A percentile compares a stretch with the other conserved stretches of the same genome.
Conservation (phyloP, 2,329 filamentous ascomycete species). For the Penicillium sp. region DNA sequence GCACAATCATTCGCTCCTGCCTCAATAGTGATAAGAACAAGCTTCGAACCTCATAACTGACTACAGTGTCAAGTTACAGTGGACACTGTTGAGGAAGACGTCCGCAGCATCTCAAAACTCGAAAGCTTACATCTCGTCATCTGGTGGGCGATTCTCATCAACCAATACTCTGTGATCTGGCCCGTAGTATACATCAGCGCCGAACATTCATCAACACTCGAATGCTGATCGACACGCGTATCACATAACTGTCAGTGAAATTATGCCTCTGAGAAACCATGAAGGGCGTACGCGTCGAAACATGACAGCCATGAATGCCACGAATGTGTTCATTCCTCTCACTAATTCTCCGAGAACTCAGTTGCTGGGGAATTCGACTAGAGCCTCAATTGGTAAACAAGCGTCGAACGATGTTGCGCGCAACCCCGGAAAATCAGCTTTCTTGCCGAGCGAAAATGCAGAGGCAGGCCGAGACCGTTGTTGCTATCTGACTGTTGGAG, state of each 20-base stretch:
- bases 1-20: constrained; percentile 6
- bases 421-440: not conserved
- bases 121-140: not conserved
- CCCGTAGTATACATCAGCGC: not conserved
- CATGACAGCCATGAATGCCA: not conserved
- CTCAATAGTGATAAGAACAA: not conserved
- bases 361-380: constrained; percentile 15
- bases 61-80: too few relatives aligned
- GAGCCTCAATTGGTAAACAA: constrained; percentile 10
- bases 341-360: constrained; percentile 16
- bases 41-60: not conserved
- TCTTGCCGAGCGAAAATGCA: not conserved
- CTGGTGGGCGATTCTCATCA: too few relatives aligned
- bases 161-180: too few relatives aligned
- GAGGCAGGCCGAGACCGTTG: not conserved
- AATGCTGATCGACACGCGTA: not conserved
- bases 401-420: not conserved
- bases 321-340: constrained; percentile 20
- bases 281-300: constrained; percentile 5
- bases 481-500: not conserved
- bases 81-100: not conserved
- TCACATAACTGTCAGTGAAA: not conserved
- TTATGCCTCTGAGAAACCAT: too few relatives aligned
- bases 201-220: not conserved
- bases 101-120: not conserved